These are phyloP conservation scores for Candida insectalens DNA, from an alignment of 805 yeast species.

Conservation along the genomic window DNA sequence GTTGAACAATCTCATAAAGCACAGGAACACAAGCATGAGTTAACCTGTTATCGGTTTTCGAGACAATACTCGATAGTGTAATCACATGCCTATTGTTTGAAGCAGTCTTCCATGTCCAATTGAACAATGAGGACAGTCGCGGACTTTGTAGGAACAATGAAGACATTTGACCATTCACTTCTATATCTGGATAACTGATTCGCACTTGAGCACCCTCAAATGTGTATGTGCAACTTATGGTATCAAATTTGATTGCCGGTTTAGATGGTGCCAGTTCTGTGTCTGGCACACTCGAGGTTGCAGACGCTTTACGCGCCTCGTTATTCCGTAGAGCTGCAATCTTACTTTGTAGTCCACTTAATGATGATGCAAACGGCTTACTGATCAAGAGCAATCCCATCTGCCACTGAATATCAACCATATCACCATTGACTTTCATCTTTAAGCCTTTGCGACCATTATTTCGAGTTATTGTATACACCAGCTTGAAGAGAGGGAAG, in stretches of 20 bases:
- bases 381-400: constrained; percentile 45
- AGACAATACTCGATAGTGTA: constrained; percentile 45
- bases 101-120: constrained; percentile 34
- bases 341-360: constrained; percentile 23
- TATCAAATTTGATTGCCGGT: constrained; percentile 13
- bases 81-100: constrained; percentile 33
- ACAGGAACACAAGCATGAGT: constrained; percentile 75
- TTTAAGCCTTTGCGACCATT: constrained; percentile 23
- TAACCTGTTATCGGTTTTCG: constrained; percentile 64
- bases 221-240: constrained; percentile 40
- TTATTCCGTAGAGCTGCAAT: constrained; percentile 10
- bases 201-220: constrained; percentile 65
- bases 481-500: constrained; percentile 58
- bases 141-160: constrained; percentile 68
- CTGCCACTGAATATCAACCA: constrained; percentile 53
- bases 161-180: constrained; percentile 29
- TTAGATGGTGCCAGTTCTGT: too few species aligned
- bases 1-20: constrained; percentile 44
- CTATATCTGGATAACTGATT: constrained; percentile 36
- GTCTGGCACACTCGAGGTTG: neutral
- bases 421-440: constrained; percentile 55
- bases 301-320: neutral
- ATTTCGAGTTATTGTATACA: constrained; percentile 26
- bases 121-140: constrained; percentile 48
- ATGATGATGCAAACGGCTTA: constrained; percentile 43